Evolutionary conservation across 2,329 filamentous ascomycete species (phyloP).

Genomic region (Cylindrodendrum hubeiense): DNA sequence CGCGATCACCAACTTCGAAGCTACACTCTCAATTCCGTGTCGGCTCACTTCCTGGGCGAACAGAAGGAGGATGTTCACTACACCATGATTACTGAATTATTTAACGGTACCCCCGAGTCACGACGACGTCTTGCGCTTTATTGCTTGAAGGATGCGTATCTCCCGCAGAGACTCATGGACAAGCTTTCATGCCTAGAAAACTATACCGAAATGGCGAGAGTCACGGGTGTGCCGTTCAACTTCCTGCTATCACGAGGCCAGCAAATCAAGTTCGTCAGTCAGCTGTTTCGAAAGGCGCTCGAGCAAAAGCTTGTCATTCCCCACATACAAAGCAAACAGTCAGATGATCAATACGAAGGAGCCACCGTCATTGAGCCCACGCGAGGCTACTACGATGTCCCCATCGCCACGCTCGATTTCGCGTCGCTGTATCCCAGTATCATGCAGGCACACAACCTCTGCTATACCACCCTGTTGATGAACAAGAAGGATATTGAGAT

Average conservation of each 20-base stretch:
- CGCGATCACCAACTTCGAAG: slow-evolving; percentile 95
- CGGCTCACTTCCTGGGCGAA: slow-evolving; percentile 92
- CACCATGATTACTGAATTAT: slow-evolving; percentile 98
- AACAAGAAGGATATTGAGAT: slow-evolving; percentile 79
- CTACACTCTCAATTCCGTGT: slow-evolving; percentile 97
- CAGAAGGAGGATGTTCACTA: slow-evolving; percentile 99
- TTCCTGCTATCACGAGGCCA: slow-evolving; percentile 92
- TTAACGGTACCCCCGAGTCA: slow-evolving; percentile 95
- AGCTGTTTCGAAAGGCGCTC: slow-evolving; percentile 93
- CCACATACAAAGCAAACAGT: slow-evolving; percentile 77
- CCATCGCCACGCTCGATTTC: slow-evolving; percentile 97
- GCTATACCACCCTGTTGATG: slow-evolving; percentile 88
- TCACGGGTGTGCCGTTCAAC: slow-evolving; percentile 98
- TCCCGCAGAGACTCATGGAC: slow-evolving; percentile 94
- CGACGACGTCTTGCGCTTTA: slow-evolving; percentile 92
- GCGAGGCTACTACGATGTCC: slow-evolving; percentile 93
- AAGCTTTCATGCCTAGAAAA: slow-evolving; percentile 99
- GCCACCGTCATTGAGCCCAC: slow-evolving; percentile 97
- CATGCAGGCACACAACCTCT: slow-evolving; percentile 98
- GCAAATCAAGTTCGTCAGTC: slow-evolving; percentile 97
- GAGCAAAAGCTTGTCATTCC: slow-evolving; percentile 96
- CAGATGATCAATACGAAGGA: slow-evolving; percentile 94
- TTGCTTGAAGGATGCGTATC: slow-evolving; percentile 96
- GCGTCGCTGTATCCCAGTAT: slow-evolving; percentile 98
- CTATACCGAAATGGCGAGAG: slow-evolving; percentile 99